Conservation (phyloP, 192 early-diverging fungal genomes). For the Backusella sp. region DNA sequence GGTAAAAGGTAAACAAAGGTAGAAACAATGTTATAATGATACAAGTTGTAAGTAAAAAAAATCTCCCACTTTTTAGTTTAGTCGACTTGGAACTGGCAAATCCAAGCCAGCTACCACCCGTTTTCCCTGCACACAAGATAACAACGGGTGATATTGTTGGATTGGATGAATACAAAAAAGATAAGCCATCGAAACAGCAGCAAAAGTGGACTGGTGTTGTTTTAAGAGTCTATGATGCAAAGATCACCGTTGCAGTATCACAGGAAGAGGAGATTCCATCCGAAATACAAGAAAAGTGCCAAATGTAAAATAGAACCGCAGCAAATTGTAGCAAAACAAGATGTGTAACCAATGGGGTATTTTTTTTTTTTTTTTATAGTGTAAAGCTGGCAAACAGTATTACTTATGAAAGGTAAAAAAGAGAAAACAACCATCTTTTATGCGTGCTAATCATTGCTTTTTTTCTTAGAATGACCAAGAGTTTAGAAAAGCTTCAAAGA, state of each 20-base stretch:
- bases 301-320: slow-evolving; percentile 41
- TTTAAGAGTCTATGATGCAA: slow-evolving; percentile 51
- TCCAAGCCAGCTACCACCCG: slow-evolving; percentile 42
- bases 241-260: slow-evolving; percentile 60
- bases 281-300: slow-evolving; percentile 62
- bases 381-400: slow-evolving; percentile 49
- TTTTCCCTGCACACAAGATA: slow-evolving; percentile 58
- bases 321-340: not conserved
- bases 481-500: slow-evolving; percentile 42
- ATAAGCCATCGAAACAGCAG: slow-evolving; percentile 35
- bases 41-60: not conserved
- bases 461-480: slow-evolving; percentile 35
- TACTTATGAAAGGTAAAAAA: slow-evolving; percentile 43
- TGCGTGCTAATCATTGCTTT: slow-evolving; percentile 19
- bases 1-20: slow-evolving; percentile 51
- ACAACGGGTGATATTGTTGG: slow-evolving; percentile 73
- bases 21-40: not conserved
- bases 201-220: slow-evolving; percentile 53
- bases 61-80: slow-evolving; percentile 38
- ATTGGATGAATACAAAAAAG: slow-evolving; percentile 54
- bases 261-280: slow-evolving; percentile 47
- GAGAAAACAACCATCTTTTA: not conserved
- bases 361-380: slow-evolving; percentile 5
- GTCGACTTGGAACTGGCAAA: slow-evolving; percentile 64
- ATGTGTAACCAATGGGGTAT: not conserved